Base-by-base conservation (phyloP, 2,329 filamentous ascomycete genomes). In the Calonectria pauciramosa region DNA sequence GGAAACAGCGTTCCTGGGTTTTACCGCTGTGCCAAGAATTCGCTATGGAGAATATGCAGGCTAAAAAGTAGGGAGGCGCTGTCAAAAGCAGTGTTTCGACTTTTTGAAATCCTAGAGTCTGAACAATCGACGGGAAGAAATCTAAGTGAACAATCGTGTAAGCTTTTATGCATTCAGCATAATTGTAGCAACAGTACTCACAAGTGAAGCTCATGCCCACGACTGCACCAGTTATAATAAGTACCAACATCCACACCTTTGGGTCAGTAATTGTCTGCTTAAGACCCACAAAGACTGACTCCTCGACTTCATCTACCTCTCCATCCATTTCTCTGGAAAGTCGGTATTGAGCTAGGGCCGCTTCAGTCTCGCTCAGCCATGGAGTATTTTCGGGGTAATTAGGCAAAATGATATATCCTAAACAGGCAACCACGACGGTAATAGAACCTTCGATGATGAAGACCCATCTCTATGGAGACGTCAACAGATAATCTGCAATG, bases 361-460 rank as follows among this genome's bases (percentile, higher is more conserved):
- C n/a, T 30, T 63, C 56, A 5, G 56, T 26, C 26, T 63, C 56
- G 38, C 34, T 63, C 20, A 63, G 8, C 56, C 56, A 63, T 11
- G 56, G 56, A 4, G 56, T 63, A 18, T 63, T 63, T 28, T 63
- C 56, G 13, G 56, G 56, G 23, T 63, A 63, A 23, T 63, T 63
- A 1, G 56, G 56, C 23, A 63, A 41, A 2, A 63, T 4, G 7
- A 41, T 13, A n/a, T 63, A 63, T 14, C 56, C 56, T 2, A 63
- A 16, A 14, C 26, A 41, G 34, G 56, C 56, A 9, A 28, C n/a
- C 23, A 28, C n/a, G 18, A 63, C 38, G 8, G 56, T 63, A 2
- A 41, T 16, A 13, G 56, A 41, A 5, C 56, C 56, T 41, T 63
- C 56, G 3, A 63, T 63, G 34, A 63, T 63, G 14, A 63, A 63